phyloP scores from a whole-genome alignment of 495 filamentous ascomycete species.

The Aspergillus sclerotioniger region DNA sequence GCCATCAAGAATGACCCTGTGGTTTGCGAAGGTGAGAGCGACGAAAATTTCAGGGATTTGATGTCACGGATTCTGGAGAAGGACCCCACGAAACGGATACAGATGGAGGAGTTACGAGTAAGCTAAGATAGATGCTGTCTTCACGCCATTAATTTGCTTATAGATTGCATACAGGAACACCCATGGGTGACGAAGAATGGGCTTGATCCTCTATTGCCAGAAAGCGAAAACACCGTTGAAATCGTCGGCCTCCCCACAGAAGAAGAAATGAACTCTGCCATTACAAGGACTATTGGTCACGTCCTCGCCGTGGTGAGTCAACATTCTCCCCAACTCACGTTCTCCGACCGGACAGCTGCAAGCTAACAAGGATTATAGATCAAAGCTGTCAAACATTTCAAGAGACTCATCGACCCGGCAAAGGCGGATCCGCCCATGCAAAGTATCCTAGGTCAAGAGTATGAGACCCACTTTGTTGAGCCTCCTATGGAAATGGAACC shows the following conservation, averaged over 20 bases:
- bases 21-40: constrained; percentile 43
- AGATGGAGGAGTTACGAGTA: constrained; percentile 78
- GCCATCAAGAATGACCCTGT: constrained; percentile 70
- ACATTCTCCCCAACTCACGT: background rate
- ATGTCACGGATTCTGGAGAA: constrained; percentile 71
- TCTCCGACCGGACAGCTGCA: background rate
- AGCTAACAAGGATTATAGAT: constrained; percentile 54
- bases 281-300: constrained; percentile 81
- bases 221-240: constrained; percentile 82
- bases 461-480: constrained; percentile 52
- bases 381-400: constrained; percentile 89
- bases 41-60: constrained; percentile 64
- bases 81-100: constrained; percentile 74
- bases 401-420: constrained; percentile 51
- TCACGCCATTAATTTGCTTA: constrained; percentile 11
- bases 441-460: constrained; percentile 55
- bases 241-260: constrained; percentile 78
- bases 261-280: constrained; percentile 85
- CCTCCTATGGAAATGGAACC: constrained; percentile 56
- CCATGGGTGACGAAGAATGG: constrained; percentile 90
- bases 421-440: constrained; percentile 50
- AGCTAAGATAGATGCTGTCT: constrained; percentile 22
- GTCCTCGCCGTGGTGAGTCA: constrained; percentile 76
- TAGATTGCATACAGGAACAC: constrained; percentile 61
- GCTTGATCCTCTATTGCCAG: constrained; percentile 73